Conservation (phyloP, 805 yeast genomes). For the Blastobotrys peoriensis region DNA sequence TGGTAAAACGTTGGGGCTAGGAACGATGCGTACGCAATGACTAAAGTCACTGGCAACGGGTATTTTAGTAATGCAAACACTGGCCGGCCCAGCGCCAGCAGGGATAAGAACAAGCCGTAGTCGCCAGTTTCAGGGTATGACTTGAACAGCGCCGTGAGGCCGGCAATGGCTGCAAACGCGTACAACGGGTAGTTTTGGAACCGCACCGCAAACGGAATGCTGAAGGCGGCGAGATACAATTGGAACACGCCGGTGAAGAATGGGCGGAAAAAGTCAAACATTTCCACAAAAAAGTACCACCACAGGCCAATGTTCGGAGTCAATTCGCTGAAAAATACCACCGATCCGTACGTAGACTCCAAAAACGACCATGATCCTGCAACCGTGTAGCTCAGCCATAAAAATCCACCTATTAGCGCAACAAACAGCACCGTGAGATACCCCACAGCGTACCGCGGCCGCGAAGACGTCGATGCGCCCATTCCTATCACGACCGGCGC, state of each 20-base stretch:
- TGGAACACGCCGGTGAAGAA: constrained; percentile 84
- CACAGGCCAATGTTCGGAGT: constrained; percentile 91
- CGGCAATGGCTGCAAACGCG: constrained; percentile 44
- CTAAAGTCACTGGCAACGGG: constrained; percentile 44
- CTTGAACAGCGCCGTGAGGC: constrained; percentile 59
- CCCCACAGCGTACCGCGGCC: constrained; percentile 2
- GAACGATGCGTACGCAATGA: constrained; percentile 51
- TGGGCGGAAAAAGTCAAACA: constrained; percentile 81
- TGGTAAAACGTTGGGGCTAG: constrained; percentile 87
- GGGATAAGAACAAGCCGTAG: constrained; percentile 47
- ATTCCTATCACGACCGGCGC: constrained; percentile 48
- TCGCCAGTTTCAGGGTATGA: constrained; percentile 86
- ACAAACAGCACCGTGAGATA: constrained; percentile 15
- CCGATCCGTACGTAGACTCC: constrained; percentile 46
- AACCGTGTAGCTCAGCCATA: constrained; percentile 24
- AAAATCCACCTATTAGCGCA: constrained; percentile 14
- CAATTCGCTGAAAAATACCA: constrained; percentile 56
- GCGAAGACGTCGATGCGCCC: not conserved
- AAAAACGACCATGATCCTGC: constrained; percentile 38
- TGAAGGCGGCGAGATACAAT: constrained; percentile 57
- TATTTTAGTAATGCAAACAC: constrained; percentile 35
- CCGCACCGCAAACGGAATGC: constrained; percentile 69
- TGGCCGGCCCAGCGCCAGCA: constrained; percentile 44
- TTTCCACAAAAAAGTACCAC: constrained; percentile 98
- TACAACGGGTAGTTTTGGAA: constrained; percentile 55